Percentiles rank a stretch among this genome's conserved stretches.
Evolutionary conservation across 1,284 basidiomycete species (phyloP).

Genomic region (Sanghuangporus sanghuang): DNA sequence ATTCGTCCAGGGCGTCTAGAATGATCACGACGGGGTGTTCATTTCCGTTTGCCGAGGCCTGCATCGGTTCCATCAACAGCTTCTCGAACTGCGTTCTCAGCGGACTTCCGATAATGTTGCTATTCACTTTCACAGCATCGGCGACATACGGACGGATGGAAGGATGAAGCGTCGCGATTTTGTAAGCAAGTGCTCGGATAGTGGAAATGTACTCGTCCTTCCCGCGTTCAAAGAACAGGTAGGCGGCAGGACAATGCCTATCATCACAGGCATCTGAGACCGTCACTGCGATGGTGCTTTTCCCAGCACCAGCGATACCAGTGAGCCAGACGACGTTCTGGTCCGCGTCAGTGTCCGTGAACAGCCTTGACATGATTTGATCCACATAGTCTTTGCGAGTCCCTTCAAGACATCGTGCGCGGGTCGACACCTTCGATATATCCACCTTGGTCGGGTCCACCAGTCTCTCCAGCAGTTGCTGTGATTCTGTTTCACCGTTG

Average conservation of each 20-base stretch:
- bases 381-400: not conserved
- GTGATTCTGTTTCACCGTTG: not conserved
- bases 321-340: not conserved
- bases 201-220: not conserved
- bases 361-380: not conserved
- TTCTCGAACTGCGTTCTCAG: not conserved
- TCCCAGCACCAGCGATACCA: not conserved
- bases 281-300: not conserved
- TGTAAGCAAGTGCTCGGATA: not conserved
- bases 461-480: not conserved
- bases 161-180: not conserved
- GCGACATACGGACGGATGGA: not conserved
- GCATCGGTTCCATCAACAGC: not conserved
- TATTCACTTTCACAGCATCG: not conserved
- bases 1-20: not conserved
- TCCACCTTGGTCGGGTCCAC: not conserved
- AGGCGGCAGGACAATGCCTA: not conserved
- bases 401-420: not conserved
- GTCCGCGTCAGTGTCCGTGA: not conserved
- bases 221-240: not conserved
- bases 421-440: not conserved
- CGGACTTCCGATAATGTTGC: not conserved
- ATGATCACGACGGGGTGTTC: not conserved
- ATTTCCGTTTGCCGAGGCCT: accelerated
- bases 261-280: not conserved